Conservation (phyloP, 192 early-diverging fungal genomes). For the Entomortierella parvispora region DNA sequence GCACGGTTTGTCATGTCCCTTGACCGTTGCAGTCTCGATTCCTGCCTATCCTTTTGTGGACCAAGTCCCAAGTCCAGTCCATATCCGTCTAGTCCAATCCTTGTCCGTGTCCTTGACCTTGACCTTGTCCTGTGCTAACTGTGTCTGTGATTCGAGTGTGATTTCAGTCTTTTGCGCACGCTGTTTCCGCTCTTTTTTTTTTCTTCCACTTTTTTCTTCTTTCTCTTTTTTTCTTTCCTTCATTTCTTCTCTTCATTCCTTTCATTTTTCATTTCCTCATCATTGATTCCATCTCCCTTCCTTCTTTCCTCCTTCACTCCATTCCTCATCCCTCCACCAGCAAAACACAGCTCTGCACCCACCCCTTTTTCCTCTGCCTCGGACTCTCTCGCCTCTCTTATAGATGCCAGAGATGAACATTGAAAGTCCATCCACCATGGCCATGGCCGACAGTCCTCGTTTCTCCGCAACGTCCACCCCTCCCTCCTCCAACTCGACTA, state of each 20-base stretch:
- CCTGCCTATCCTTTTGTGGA: too few relatives aligned
- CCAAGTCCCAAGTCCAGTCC: slow-evolving; percentile 2
- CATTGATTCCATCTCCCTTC: too few relatives aligned
- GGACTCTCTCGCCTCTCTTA: background rate
- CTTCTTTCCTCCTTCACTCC: background rate
- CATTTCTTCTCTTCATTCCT: background rate
- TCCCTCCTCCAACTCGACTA: background rate
- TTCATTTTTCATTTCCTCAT: background rate
- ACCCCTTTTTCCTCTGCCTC: background rate
- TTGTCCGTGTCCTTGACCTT: too few relatives aligned
- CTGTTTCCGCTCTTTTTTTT: background rate
- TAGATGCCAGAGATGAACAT: slow-evolving; percentile 14
- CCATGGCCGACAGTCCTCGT: slow-evolving; percentile 11
- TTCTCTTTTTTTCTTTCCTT: background rate
- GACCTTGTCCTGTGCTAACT: too few relatives aligned
- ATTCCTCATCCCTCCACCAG: background rate
- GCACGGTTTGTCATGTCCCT: background rate
- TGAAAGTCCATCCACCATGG: slow-evolving; percentile 18
- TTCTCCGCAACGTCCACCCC: background rate
- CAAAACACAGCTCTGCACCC: background rate
- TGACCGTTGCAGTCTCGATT: too few relatives aligned
- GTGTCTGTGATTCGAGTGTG: background rate
- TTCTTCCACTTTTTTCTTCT: background rate
- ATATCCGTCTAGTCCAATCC: too few relatives aligned
- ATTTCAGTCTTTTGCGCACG: background rate